A percentile compares a stretch with the other conserved stretches of the same genome.
Conservation (phyloP, 371 early-diverging fungal species). For the Mortierella sp. region DNA sequence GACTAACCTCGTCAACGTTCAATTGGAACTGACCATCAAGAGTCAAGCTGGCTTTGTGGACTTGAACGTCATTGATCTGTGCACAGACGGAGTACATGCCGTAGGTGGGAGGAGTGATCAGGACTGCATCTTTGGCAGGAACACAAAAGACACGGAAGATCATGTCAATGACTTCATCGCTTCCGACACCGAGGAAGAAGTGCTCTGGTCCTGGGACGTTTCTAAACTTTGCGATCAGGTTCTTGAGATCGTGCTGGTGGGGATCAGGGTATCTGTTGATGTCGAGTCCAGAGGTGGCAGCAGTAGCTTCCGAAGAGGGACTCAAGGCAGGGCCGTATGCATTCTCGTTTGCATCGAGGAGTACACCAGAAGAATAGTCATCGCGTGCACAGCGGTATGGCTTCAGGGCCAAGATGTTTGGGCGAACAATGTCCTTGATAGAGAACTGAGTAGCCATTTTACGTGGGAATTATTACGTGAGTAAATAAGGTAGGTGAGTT, state of each 20-base stretch:
- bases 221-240: conserved; percentile 78
- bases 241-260: conserved; percentile 86
- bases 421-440: conserved; percentile 85
- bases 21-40: conserved; percentile 86
- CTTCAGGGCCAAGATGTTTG: conserved; percentile 90
- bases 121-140: conserved; percentile 91
- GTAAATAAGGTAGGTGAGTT: conserved; percentile 1
- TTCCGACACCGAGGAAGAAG: conserved; percentile 96
- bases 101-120: conserved; percentile 97
- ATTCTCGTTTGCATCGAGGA: conserved; percentile 99
- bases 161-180: conserved; percentile 96
- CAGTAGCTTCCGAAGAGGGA: conserved; percentile 31
- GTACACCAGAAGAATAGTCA: conserved; percentile 91
- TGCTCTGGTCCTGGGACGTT: conserved; percentile 71
- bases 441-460: conserved; percentile 63
- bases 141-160: conserved; percentile 91
- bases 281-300: conserved; percentile 57
- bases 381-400: conserved; percentile 98
- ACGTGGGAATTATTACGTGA: background rate
- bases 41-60: conserved; percentile 85
- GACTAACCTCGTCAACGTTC: conserved; percentile 75
- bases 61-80: conserved; percentile 92
- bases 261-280: conserved; percentile 98
- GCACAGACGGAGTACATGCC: conserved; percentile 98
- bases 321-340: conserved; percentile 84